Base-by-base conservation (phyloP, 495 filamentous ascomycete genomes). In the Tetracladium setigerum region DNA sequence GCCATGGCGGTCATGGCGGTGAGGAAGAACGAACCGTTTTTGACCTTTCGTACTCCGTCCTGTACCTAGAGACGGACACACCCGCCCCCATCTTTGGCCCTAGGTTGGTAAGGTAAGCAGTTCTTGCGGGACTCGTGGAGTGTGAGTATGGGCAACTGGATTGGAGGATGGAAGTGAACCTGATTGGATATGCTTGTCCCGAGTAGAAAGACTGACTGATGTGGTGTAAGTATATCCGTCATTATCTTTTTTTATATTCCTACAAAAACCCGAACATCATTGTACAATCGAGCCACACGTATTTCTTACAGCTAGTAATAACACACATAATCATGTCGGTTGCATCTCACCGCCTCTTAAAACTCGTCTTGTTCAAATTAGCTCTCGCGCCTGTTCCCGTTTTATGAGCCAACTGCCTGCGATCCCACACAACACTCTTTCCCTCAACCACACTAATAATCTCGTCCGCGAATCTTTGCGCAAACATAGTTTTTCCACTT, bases 391-490 rank as follows among this genome's bases (percentile, higher is more conserved):
- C 71, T 40, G 88, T 82, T 60, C 75, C 87, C 49, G 78, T 59
- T 74, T 86, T 87, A 63, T 96, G 87, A 19, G 90, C 60, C 42
- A 67, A 64, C 46, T 73, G 69, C 56, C 89, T 73, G 62, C 73
- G 76, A 10, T 95, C 89, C 92, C 92, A 98, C 18, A 84, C 86
- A 16, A 61, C 49, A 47, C 87, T 90, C 55, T 75, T 72, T 11
- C 92, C 92, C 74, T 97, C 92, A 1, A 94, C 85, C 37, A 95
- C 85, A 18, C 81, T 71, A 35, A 96, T 69, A 50, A 98, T 68
- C 71, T 97, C 92, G 58, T 92, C 82, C 11, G 89, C 91, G 39
- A 97, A 76, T 35, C 86, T 73, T 55, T 83, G 74, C 12, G 88
- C 84, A 60, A 95, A 83, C 52, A 73, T 68, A 39, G 63, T 66